phyloP scores from a whole-genome alignment of 164 flowering plant genomes.

The Piper betle region DNA sequence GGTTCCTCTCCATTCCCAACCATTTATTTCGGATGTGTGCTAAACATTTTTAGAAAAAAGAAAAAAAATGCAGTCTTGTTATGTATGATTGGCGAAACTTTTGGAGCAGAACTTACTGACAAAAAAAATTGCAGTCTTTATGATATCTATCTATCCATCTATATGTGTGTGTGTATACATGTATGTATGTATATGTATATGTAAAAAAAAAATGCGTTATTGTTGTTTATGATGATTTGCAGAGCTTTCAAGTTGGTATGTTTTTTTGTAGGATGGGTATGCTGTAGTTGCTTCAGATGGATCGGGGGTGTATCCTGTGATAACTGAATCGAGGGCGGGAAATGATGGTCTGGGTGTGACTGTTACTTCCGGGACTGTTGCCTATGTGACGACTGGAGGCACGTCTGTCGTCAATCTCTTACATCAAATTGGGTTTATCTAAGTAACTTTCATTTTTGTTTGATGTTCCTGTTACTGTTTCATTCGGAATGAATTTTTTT shows the following conservation, averaged over 20 bases:
- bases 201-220: neutral
- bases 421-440: neutral
- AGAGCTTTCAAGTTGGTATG: neutral
- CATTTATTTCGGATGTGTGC: neutral
- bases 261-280: constrained; percentile 69
- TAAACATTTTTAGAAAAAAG: neutral
- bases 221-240: neutral
- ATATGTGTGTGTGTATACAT: too few species aligned
- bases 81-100: neutral
- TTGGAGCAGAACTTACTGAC: neutral
- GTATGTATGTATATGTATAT: too few species aligned
- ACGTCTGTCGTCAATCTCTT: constrained; percentile 2
- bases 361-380: constrained; percentile 72
- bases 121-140: neutral
- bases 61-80: too few species aligned
- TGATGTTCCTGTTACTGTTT: neutral
- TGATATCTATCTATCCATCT: neutral
- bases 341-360: constrained; percentile 75
- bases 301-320: constrained; percentile 81
- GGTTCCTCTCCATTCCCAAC: constrained; percentile 16
- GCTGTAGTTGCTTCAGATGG: constrained; percentile 96
- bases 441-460: neutral
- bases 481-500: too few species aligned
- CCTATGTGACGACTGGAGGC: constrained; percentile 97
- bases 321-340: constrained; percentile 90